These are phyloP conservation scores for Bruguiera sexangula DNA, from an alignment of 345 rosid species.

Conservation along the genomic window DNA sequence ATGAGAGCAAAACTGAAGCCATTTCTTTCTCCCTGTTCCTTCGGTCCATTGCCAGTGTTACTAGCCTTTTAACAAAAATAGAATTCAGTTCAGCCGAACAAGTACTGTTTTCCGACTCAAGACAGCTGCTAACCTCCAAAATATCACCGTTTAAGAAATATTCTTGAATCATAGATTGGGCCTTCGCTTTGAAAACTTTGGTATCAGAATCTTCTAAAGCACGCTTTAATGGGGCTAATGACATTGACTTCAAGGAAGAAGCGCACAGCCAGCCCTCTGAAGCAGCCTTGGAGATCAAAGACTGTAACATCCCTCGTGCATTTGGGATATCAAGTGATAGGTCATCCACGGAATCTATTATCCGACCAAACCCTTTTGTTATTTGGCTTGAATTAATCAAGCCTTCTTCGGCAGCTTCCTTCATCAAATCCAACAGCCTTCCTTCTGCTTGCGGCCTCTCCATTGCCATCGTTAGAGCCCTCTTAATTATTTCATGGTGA, in stretches of 20 bases:
- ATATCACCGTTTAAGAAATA: conserved; percentile 70
- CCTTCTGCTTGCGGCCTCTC: conserved; percentile 59
- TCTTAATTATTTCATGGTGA: conserved; percentile 81
- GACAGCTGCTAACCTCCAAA: conserved; percentile 56
- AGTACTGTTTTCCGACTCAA: conserved; percentile 49
- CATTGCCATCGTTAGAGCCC: conserved; percentile 73
- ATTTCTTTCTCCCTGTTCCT: conserved; percentile 89
- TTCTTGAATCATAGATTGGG: conserved; percentile 63
- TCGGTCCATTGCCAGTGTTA: conserved; percentile 80
- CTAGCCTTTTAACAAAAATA: conserved; percentile 63
- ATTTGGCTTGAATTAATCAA: conserved; percentile 74
- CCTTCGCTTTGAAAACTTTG: conserved; percentile 52
- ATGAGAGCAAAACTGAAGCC: conserved; percentile 76
- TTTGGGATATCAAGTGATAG: conserved; percentile 77
- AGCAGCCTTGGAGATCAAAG: conserved; percentile 71
- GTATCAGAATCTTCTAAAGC: conserved; percentile 39
- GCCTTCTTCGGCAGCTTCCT: conserved; percentile 61
- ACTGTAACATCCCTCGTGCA: conserved; percentile 48
- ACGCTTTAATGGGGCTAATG: conserved; percentile 32
- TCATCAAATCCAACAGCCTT: conserved; percentile 52
- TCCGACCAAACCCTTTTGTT: conserved; percentile 69
- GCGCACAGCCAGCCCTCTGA: conserved; percentile 88
- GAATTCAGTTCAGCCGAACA: conserved; percentile 52
- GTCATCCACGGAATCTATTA: conserved; percentile 69
- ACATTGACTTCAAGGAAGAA: conserved; percentile 62